Evolutionary conservation across 352 stramenopile genomes (phyloP).

Genomic region (Albugo laibachii): DNA sequence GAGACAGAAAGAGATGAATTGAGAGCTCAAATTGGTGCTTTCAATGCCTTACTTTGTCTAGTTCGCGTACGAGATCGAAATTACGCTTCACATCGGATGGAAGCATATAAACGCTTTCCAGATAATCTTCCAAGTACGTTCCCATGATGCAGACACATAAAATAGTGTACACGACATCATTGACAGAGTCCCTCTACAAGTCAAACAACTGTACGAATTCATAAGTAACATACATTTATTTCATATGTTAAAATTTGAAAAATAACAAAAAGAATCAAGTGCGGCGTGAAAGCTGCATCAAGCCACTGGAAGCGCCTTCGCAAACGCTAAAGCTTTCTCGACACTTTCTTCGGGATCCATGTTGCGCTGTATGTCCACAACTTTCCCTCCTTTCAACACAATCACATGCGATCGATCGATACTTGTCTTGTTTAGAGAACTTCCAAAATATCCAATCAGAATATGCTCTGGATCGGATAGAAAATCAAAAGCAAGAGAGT

Average conservation of each 20-base stretch:
- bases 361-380: conserved; percentile 51
- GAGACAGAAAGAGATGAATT: background rate
- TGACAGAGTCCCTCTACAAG: too few relatives aligned
- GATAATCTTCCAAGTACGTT: conserved; percentile 73
- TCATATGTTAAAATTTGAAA: too few relatives aligned
- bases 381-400: conserved; percentile 42
- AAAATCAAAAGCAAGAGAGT: conserved; percentile 62
- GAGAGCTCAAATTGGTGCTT: background rate
- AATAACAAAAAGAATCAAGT: too few relatives aligned
- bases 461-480: conserved; percentile 62
- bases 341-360: conserved; percentile 67
- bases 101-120: conserved; percentile 81
- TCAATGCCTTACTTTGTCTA: conserved; percentile 43
- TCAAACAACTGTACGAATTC: too few relatives aligned
- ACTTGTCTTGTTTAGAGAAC: conserved; percentile 30
- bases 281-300: too few relatives aligned
- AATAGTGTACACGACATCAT: too few relatives aligned
- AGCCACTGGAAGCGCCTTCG: conserved; percentile 4
- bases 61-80: conserved; percentile 77
- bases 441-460: conserved; percentile 64
- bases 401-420: conserved; percentile 75
- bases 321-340: conserved; percentile 53
- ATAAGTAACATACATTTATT: too few relatives aligned
- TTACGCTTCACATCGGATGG: conserved; percentile 80
- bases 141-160: conserved; percentile 19